Evolutionary conservation across 2,329 filamentous ascomycete genomes (phyloP), one percentile per base, ranked within the genome.

Genomic region (Exophiala phaeomuriformis): DNA sequence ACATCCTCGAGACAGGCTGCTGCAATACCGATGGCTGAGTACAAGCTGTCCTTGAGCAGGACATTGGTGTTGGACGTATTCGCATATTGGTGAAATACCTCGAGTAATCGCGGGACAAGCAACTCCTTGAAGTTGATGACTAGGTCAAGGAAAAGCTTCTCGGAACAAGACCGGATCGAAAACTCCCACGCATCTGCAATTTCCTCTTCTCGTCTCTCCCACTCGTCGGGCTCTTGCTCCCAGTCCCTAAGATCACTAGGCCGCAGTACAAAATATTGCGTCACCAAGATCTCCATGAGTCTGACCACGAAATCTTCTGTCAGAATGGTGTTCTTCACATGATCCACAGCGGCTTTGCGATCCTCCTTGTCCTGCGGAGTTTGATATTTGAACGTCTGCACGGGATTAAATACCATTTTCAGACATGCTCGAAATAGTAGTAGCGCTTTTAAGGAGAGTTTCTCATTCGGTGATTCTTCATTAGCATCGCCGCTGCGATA

Each of bases 181-280:
- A 90, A 96, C 65, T 97, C 90, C 79, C 87, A 97, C 1, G 86
- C 88, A 62, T 89, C 87, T 35, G 86, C 84, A 55, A 88, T 82
- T 56, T 85, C 86, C 64, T 94, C 89, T 72, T 96, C 90, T 64
- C 85, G 83, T 60, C 87, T 84, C 68, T 96, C 91, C 90, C 93
- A 98, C 50, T 94, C 90, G 68, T 98, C 89, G 0, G 91, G 89
- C 53, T 95, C 90, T 65, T 94, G 86, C 66, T 94, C 86, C 93
- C 93, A 98, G 53, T 89, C 86, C 57, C 89, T 83, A 1, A 97
- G 79, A 68, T 98, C 93, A 48, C 83, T 82, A 55, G 86, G 81
- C 33, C 89, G 82, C 68, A 97, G 93, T 36, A 93, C 80, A 67
- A 98, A 93, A 61, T 95, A 88, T 63, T 86, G 84, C 1, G 86